Conservation (phyloP, 208 protist genomes). For the Ichthyophonus hoferi region DNA sequence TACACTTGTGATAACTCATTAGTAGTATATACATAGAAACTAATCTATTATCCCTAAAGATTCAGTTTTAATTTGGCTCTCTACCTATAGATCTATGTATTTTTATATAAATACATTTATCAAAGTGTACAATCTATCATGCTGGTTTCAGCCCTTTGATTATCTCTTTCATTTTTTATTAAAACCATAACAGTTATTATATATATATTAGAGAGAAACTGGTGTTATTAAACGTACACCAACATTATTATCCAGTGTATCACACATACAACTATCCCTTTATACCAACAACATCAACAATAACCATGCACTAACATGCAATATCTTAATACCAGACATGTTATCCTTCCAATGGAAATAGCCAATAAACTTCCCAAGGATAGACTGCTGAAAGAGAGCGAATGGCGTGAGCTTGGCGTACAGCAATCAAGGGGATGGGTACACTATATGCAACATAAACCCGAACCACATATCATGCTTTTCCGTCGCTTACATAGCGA, state of each 20-base stretch:
- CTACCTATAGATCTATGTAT: no score
- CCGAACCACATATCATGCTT: constrained; percentile 56
- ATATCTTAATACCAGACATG: constrained; percentile 66
- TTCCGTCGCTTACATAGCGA: constrained; percentile 20
- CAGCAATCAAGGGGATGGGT: constrained; percentile 92
- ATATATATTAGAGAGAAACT: background rate
- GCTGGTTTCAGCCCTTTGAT: background rate
- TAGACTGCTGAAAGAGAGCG: constrained; percentile 83
- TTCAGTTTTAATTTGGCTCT: no score
- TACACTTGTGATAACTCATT: no score
- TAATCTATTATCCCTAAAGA: no score
- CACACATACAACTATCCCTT: background rate
- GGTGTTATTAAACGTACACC: background rate
- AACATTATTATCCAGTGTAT: background rate
- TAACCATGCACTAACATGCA: background rate
- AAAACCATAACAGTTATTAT: no score
- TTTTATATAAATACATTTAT: constrained; percentile 8
- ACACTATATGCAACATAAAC: constrained; percentile 93
- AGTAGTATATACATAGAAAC: no score
- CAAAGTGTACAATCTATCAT: background rate
- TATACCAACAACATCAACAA: background rate
- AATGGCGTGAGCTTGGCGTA: constrained; percentile 92
- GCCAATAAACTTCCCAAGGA: constrained; percentile 77
- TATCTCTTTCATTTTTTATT: no score
- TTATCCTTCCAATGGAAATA: constrained; percentile 92